Base-by-base conservation (phyloP, 169 alveolate species). In the Besnoitia besnoiti region DNA sequence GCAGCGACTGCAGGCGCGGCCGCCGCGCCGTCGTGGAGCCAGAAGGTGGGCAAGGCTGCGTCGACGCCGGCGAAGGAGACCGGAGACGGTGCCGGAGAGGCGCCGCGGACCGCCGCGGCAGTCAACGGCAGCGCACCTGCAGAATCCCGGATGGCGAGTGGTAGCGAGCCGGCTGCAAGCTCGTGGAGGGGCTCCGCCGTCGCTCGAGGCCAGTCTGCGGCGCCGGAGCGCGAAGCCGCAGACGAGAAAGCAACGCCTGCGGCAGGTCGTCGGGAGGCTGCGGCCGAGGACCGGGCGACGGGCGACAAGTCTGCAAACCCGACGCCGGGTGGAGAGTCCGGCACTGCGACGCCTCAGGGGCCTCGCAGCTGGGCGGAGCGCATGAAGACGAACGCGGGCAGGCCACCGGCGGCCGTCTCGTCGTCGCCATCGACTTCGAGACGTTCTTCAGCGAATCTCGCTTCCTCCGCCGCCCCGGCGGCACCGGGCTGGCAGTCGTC, bases 311-410 rank as follows among this genome's bases (percentile, higher is more conserved):
- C 55, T 55, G 8, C 82, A 1, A 10, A n/a, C n/a, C n/a, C n/a
- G n/a, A 67, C 80, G 44, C 37, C 19, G 40, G 42, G 80, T 33
- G 87, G 55, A 14, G 87, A 19, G 4, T 1, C 49, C 59, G 59
- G 59, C 16, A 4, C 87, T 77, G 37, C 59, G 49, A 27, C 87
- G 87, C 55, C 87, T 19, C 87, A 37, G 37, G 87, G 59, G 33
- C 87, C 87, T 12, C 49, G 87, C 61, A 77, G 87, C 87, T 77
- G 87, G 87, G 87, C 87, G 40, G 87, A 77, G 33, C 87, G 87
- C 16, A 77, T 73, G 82, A 73, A 73, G 82, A n/a, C 33, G 44
- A 62, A 73, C 46, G 82, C 82, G 39, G n/a, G 47, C 47, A 73
- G n/a, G 82, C 44, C 44, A 27, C 79, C 79, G 39, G 79, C n/a